Conservation (phyloP, 257 asterid species). For the Leptodermis oblonga region DNA sequence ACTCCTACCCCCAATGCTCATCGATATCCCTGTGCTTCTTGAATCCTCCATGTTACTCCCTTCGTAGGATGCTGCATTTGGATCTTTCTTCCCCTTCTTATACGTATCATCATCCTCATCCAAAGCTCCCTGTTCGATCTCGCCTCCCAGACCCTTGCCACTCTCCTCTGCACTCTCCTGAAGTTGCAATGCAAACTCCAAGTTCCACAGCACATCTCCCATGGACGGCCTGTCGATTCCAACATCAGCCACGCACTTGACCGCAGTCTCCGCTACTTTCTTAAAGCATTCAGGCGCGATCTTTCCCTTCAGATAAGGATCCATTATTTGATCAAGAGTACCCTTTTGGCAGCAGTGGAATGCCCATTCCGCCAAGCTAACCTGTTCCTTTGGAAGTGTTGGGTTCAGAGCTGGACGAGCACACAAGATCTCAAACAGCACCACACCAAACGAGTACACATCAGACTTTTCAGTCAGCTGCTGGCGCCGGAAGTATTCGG, state of each 20-base stretch:
- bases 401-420: slow-evolving; percentile 86
- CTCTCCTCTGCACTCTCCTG: slow-evolving; percentile 94
- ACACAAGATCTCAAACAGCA: slow-evolving; percentile 74
- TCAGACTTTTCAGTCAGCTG: slow-evolving; percentile 84
- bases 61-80: slow-evolving; percentile 43
- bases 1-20: slow-evolving; percentile 94
- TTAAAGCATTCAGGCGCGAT: slow-evolving; percentile 86
- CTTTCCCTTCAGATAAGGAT: slow-evolving; percentile 86
- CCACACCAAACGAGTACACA: slow-evolving; percentile 76
- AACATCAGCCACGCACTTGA: slow-evolving; percentile 74
- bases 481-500: slow-evolving; percentile 84
- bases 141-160: slow-evolving; percentile 52
- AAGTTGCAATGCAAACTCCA: slow-evolving; percentile 83
- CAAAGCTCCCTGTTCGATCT: slow-evolving; percentile 31
- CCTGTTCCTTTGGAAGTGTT: slow-evolving; percentile 78
- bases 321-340: slow-evolving; percentile 61
- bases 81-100: slow-evolving; percentile 62
- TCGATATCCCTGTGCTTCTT: slow-evolving; percentile 69
- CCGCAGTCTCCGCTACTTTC: slow-evolving; percentile 82
- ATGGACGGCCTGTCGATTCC: slow-evolving; percentile 84
- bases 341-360: slow-evolving; percentile 75
- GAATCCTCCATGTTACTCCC: slow-evolving; percentile 64
- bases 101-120: slow-evolving; percentile 36
- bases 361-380: slow-evolving; percentile 92
- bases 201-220: slow-evolving; percentile 96